Evolutionary conservation across 495 filamentous ascomycete genomes (phyloP), one percentile per base, ranked within the genome.

Genomic region (Astrothelium subdiscretum): DNA sequence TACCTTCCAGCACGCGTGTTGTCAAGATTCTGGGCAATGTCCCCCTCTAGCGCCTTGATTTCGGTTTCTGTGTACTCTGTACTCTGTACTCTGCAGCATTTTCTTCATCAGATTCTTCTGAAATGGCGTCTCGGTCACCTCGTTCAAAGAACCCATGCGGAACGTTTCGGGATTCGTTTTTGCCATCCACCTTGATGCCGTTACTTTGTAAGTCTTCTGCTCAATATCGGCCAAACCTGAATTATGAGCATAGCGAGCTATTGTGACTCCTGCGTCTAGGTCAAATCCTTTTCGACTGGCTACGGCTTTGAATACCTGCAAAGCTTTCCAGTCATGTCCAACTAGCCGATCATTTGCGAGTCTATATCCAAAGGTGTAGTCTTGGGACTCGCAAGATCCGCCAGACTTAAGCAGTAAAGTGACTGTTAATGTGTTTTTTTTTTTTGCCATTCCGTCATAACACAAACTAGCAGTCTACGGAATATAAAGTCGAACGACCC

Each of bases 391-490:
- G 29, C 48, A 54, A 27, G 48, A 20, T 26, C 5, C 58, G 27
- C 58, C 58, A n/a, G 58, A 29, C 58, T 59, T 59, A 29, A 59
- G 58, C 24, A 59, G 38, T n/a, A 29, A 59, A 2, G 58, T 29
- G 11, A 59, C 58, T 12, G 31, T 59, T 35, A 15, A 59, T 59
- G 31, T 59, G 35, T 12, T 18, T 27, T 4, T 5, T 59, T 32
- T 12, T 18, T 27, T 4, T 5, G 27, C 58, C 58, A 59, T 6
- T 59, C 31, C 10, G 26, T 24, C 58, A 59, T 59, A 24, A n/a
- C 58, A 3, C n/a, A 59, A 8, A 59, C 18, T 4, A 59, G 27
- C 26, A 59, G 58, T 8, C 58, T 15, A 43, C 35, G 31, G 58
- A 15, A 59, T 0, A 59, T 29, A 12, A 59, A 43, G n/a, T 59